These are phyloP conservation scores for Coleophoma eucalyptorum DNA, from an alignment of 2,329 filamentous ascomycete species.

Conservation along the genomic window DNA sequence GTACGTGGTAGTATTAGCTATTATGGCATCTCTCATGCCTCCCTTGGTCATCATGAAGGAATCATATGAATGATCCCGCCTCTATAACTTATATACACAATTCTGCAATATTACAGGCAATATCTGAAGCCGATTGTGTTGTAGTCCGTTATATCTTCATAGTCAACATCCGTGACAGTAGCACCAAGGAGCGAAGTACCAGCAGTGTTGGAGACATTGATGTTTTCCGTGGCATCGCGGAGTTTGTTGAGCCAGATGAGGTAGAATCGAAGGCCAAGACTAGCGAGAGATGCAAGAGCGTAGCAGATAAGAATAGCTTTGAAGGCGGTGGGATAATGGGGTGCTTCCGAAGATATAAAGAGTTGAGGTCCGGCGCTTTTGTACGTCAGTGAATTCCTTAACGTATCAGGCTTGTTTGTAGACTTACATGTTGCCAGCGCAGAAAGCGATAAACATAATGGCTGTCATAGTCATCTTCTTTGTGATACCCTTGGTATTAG, in stretches of 20 bases:
- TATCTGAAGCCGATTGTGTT: conserved; percentile 56
- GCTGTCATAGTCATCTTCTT: conserved; percentile 28
- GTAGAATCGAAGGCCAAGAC: conserved; percentile 17
- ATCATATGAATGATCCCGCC: too few relatives aligned
- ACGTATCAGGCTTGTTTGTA: too few relatives aligned
- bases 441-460: conserved; percentile 19
- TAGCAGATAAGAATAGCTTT: conserved; percentile 22
- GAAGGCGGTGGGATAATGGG: conserved; percentile 21
- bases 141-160: conserved; percentile 58
- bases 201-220: conserved; percentile 38
- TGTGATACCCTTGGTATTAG: conserved; percentile 25
- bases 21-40: too few relatives aligned
- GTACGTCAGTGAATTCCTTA: background rate
- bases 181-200: conserved; percentile 26
- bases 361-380: conserved; percentile 9
- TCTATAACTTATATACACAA: too few relatives aligned
- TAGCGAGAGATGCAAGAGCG: conserved; percentile 10
- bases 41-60: too few relatives aligned
- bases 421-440: conserved; percentile 21
- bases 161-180: conserved; percentile 37
- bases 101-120: conserved; percentile 33
- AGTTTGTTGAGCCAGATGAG: conserved; percentile 16
- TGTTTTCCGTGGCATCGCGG: conserved; percentile 38
- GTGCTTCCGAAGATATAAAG: conserved; percentile 8
- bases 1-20: too few relatives aligned